Conservation (phyloP, 441 rosid genomes). For the Populus tomentosa region DNA sequence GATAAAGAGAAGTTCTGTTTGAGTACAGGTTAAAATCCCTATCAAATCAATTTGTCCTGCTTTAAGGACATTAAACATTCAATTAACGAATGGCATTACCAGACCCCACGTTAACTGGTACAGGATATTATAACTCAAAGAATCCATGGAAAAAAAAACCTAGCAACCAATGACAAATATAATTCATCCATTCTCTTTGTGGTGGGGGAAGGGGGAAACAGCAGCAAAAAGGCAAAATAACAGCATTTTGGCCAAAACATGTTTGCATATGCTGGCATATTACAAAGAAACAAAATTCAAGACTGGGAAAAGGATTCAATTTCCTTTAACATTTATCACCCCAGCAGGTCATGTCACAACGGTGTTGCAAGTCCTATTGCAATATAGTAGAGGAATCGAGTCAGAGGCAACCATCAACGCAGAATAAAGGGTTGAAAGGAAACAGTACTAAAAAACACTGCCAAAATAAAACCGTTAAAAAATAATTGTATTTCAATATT, state of each 20-base stretch:
- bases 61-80: not conserved
- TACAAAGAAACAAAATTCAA: constrained; percentile 4
- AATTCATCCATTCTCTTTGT: not conserved
- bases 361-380: constrained; percentile 82
- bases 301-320: not conserved
- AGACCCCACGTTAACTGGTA: not conserved
- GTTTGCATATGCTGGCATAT: constrained; percentile 13
- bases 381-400: constrained; percentile 39
- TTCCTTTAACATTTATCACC: constrained; percentile 31
- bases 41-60: not conserved
- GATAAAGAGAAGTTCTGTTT: not conserved
- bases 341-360: constrained; percentile 64
- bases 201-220: not conserved
- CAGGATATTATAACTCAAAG: not conserved
- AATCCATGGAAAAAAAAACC: not conserved
- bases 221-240: not conserved
- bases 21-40: not conserved
- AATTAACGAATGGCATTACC: not conserved
- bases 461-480: not conserved
- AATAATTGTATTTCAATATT: not conserved
- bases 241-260: constrained; percentile 10
- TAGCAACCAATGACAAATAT: not conserved
- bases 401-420: constrained; percentile 33
- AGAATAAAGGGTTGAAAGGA: not conserved
- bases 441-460: not conserved